A percentile compares a stretch with the other conserved stretches of the same genome.
Conservation (phyloP, 2,329 filamentous ascomycete genomes). For the Biscogniauxia marginata region DNA sequence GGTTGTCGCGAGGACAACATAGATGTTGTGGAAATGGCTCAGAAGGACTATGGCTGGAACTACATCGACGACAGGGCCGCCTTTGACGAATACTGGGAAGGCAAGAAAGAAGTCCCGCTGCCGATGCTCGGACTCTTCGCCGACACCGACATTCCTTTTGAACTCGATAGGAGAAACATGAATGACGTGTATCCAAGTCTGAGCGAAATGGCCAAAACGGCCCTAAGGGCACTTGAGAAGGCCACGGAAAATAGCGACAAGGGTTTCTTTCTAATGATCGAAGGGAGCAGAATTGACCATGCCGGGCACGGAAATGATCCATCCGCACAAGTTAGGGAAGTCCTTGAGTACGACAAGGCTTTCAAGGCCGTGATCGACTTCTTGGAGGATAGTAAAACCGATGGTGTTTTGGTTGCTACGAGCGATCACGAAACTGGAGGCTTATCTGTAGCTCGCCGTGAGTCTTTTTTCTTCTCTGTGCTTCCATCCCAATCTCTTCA, state of each 20-base stretch:
- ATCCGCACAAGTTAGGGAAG: slow-evolving; percentile 82
- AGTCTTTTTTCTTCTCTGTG: slow-evolving; percentile 29
- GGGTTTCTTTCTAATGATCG: slow-evolving; percentile 98
- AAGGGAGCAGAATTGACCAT: slow-evolving; percentile 94
- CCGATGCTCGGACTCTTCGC: slow-evolving; percentile 88
- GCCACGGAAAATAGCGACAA: slow-evolving; percentile 82
- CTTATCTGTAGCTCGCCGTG: slow-evolving; percentile 75
- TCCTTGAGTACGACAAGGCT: slow-evolving; percentile 89
- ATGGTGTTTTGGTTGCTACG: slow-evolving; percentile 82
- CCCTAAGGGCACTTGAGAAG: slow-evolving; percentile 73
- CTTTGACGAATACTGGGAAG: slow-evolving; percentile 72
- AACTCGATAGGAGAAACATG: slow-evolving; percentile 82
- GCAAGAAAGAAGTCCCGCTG: slow-evolving; percentile 63
- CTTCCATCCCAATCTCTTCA: too few relatives aligned
- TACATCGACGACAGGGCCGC: slow-evolving; percentile 71
- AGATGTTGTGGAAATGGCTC: slow-evolving; percentile 73
- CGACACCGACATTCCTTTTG: slow-evolving; percentile 79
- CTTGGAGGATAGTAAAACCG: slow-evolving; percentile 67
- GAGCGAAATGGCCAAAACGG: slow-evolving; percentile 85
- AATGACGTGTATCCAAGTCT: slow-evolving; percentile 82
- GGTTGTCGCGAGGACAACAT: slow-evolving; percentile 78
- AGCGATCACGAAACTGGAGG: slow-evolving; percentile 97
- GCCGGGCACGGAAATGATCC: slow-evolving; percentile 86
- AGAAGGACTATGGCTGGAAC: slow-evolving; percentile 73
- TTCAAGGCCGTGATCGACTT: slow-evolving; percentile 85